These are phyloP conservation scores for Suhomyces tanzawaensis DNA, from an alignment of 805 yeast species.

Conservation along the genomic window DNA sequence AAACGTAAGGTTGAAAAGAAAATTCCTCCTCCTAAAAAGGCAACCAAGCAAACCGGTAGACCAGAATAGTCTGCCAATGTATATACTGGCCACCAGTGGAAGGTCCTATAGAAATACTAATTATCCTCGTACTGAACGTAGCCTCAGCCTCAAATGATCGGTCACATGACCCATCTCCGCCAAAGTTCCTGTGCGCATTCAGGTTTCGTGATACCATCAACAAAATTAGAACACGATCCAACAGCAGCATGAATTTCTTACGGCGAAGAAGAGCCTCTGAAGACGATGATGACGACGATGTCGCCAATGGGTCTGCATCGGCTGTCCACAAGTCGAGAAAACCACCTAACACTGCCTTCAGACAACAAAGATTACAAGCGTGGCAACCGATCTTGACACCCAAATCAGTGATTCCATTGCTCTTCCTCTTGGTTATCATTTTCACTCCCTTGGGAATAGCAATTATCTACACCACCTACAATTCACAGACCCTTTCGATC, in stretches of 20 bases:
- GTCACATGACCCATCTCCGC: not conserved
- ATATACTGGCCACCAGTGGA: not conserved
- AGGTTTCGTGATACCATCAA: not conserved
- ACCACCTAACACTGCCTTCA: slow-evolving; percentile 68
- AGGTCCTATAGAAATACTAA: not conserved
- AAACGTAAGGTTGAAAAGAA: slow-evolving; percentile 10
- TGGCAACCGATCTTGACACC: slow-evolving; percentile 92
- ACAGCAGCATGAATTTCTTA: slow-evolving; percentile 29
- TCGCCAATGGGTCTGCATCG: slow-evolving; percentile 12
- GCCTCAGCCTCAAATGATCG: not conserved
- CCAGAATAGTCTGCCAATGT: not conserved
- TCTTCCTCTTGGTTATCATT: slow-evolving; percentile 68
- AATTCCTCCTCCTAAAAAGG: slow-evolving; percentile 6
- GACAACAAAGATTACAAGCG: slow-evolving; percentile 69
- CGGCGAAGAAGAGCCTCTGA: slow-evolving; percentile 30
- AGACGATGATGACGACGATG: slow-evolving; percentile 19
- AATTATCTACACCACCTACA: slow-evolving; percentile 70
- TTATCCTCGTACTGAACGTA: not conserved
- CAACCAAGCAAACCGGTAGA: slow-evolving; percentile 4
- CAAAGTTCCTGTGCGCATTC: not conserved
- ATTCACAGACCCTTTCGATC: slow-evolving; percentile 70
- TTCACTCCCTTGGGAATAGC: slow-evolving; percentile 93
- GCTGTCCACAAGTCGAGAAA: slow-evolving; percentile 34
- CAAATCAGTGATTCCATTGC: slow-evolving; percentile 80
- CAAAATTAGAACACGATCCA: not conserved